Conservation (phyloP, 305 asterid species). For the Fraxinus angustifolia region DNA sequence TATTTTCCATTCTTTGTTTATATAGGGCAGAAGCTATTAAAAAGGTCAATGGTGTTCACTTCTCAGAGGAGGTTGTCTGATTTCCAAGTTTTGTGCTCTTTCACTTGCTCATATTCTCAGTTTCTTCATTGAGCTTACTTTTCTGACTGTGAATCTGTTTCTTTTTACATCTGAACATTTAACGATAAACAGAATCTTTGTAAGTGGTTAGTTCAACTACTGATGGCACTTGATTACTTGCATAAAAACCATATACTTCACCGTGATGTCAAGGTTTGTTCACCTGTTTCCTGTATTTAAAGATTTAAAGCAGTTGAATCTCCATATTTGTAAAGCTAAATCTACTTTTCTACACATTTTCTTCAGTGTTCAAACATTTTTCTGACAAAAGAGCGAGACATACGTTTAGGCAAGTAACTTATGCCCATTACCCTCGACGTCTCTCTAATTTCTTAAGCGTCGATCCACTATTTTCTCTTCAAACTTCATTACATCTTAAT, state of each 20-base stretch:
- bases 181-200: conserved; percentile 74
- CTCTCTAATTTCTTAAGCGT: not conserved
- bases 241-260: conserved; percentile 84
- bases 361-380: conserved; percentile 95
- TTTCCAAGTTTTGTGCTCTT: conserved; percentile 3
- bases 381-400: conserved; percentile 86
- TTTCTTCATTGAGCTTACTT: conserved; percentile 7
- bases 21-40: conserved; percentile 91
- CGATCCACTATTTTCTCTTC: not conserved
- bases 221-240: conserved; percentile 95
- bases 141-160: conserved; percentile 6
- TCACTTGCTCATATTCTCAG: not conserved
- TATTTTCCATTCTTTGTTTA: conserved; percentile 20
- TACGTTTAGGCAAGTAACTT: conserved; percentile 69
- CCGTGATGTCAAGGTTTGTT: conserved; percentile 93
- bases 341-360: conserved; percentile 25
- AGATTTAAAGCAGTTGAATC: not conserved
- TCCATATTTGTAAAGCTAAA: conserved; percentile 15
- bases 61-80: conserved; percentile 78
- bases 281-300: conserved; percentile 5
- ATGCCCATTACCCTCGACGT: not conserved
- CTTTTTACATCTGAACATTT: conserved; percentile 23
- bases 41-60: conserved; percentile 77
- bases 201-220: conserved; percentile 91
- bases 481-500: not conserved